A percentile compares a stretch with the other conserved stretches of the same genome.
These are phyloP conservation scores for Alternaria hordeiaustralica DNA, from an alignment of 2,329 filamentous ascomycete genomes.

Conservation along the genomic window DNA sequence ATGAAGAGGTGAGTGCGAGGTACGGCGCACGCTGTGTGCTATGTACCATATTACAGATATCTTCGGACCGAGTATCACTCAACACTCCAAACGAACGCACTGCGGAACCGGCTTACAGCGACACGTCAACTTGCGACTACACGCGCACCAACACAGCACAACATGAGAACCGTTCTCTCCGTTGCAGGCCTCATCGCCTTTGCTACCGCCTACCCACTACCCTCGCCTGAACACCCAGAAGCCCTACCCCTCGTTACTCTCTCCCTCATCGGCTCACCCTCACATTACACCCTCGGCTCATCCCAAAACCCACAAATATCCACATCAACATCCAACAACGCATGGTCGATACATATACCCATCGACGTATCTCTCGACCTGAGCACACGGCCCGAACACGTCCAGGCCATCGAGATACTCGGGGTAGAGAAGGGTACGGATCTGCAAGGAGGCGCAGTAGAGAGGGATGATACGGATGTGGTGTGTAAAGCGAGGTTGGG, in stretches of 20 bases:
- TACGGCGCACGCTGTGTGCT: background rate
- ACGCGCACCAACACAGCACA: background rate
- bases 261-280: background rate
- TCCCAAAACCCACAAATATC: background rate
- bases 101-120: background rate
- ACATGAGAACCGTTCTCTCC: background rate
- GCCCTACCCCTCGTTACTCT: background rate
- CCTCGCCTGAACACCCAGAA: background rate
- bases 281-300: background rate
- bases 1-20: background rate
- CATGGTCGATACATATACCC: slow-evolving; percentile 18
- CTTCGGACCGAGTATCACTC: background rate
- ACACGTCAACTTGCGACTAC: background rate
- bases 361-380: slow-evolving; percentile 27
- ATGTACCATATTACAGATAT: background rate
- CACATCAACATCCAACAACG: background rate
- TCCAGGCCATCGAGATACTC: slow-evolving; percentile 26
- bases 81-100: background rate
- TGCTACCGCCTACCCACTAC: background rate
- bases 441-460: background rate
- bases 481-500: slow-evolving; percentile 18
- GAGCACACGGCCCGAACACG: slow-evolving; percentile 16
- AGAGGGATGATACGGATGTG: slow-evolving; percentile 14
- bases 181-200: background rate
- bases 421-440: slow-evolving; percentile 4